Evolutionary conservation across 169 alveolate genomes (phyloP), one percentile per base, ranked within the genome.

Genomic region (Eimeria praecox): DNA sequence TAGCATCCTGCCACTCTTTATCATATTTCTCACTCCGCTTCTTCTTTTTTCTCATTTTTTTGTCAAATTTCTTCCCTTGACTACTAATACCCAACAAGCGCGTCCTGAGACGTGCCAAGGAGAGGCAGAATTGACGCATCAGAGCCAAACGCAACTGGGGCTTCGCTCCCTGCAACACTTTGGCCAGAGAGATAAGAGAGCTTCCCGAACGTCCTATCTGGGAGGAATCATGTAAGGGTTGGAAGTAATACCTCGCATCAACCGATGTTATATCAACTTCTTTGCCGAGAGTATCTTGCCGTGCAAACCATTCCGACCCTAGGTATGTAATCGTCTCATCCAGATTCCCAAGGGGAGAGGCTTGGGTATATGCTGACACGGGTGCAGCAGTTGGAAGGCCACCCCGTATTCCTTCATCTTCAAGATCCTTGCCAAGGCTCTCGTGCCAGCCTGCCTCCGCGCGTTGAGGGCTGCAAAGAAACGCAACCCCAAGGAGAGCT

Each of bases 361-460:
- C 75, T 9, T 6, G 35, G 0, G 10, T 20, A 14, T 64, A 64
- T 5, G 16, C 18, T 0, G 35, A 38, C 0, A 27, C 5, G 10
- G 38, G 22, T 20, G 35, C 75, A 2, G 85, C 56, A 10, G n/a
- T 18, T 35, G 40, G 46, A 12, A 10, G 30, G 27, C 38, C 85
- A 14, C 52, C 56, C 30, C n/a, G 80, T 35, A 0, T 9, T 10
- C 5, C 10, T n/a, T n/a, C 46, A 64, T 6, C 40, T 5, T 42
- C 85, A 35, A 24, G 33, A 20, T 73, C 46, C 85, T 27, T 3
- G 56, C 30, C 14, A 20, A 18, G 52, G 54, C 9, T 52, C 33
- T 73, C 85, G n/a, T 73, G 85, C 85, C 85, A 73, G 52, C 85
- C 46, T 42, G 46, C 85, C n/a, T 38, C 85, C 8, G 85, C 85